Conservation (phyloP, 1,284 basidiomycete genomes). For the Meripilus lineatus region DNA sequence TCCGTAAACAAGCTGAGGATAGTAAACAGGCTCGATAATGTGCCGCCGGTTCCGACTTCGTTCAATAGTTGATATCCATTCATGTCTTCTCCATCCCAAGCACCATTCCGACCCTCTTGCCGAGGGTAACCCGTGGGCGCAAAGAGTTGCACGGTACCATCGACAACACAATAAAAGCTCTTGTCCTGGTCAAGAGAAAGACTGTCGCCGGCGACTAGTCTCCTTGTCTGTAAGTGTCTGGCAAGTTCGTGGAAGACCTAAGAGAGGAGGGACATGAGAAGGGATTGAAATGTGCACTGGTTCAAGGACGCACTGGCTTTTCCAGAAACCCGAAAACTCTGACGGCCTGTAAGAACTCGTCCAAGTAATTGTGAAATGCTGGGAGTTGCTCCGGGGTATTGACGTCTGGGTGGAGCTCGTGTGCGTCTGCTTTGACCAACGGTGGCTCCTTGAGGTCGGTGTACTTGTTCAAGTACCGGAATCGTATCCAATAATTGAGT, state of each 20-base stretch:
- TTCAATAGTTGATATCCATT: slow-evolving; percentile 94
- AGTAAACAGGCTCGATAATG: slow-evolving; percentile 92
- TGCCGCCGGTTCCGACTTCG: slow-evolving; percentile 93
- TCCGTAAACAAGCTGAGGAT: slow-evolving; percentile 96
- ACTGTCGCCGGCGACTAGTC: slow-evolving; percentile 88
- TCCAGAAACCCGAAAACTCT: slow-evolving; percentile 94
- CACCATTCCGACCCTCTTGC: slow-evolving; percentile 40
- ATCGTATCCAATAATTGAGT: slow-evolving; percentile 81
- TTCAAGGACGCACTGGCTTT: slow-evolving; percentile 66
- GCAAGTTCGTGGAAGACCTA: slow-evolving; percentile 94
- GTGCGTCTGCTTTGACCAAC: slow-evolving; percentile 70
- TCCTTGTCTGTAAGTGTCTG: slow-evolving; percentile 85
- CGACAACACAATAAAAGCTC: slow-evolving; percentile 94
- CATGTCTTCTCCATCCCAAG: slow-evolving; percentile 81
- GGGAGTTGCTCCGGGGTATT: slow-evolving; percentile 69
- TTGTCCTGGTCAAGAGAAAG: slow-evolving; percentile 89
- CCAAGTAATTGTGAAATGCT: slow-evolving; percentile 89
- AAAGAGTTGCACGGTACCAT: slow-evolving; percentile 85
- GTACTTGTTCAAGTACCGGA: slow-evolving; percentile 74
- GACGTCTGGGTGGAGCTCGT: slow-evolving; percentile 85
- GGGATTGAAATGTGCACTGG: background rate
- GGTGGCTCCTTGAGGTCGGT: slow-evolving; percentile 85
- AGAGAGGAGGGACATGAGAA: background rate
- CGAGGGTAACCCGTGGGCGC: slow-evolving; percentile 57
- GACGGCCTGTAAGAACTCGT: slow-evolving; percentile 92